Evolutionary conservation across 148 eudicot species (phyloP), one percentile per base, ranked within the genome.

Genomic region (Vaccinium vitisidaea): DNA sequence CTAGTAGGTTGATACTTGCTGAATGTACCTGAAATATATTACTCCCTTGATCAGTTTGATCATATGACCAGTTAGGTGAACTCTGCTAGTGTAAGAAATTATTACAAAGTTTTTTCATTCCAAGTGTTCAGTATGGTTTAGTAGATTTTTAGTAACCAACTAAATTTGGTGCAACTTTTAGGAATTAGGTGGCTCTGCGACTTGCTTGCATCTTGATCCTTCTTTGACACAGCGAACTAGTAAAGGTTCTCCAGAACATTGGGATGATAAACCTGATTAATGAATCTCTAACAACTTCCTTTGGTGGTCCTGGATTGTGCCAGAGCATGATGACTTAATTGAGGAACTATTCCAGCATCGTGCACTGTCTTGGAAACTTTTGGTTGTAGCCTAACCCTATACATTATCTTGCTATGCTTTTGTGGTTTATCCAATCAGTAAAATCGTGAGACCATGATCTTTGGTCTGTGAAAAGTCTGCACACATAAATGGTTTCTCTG

Each of bases 361-460:
- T 39, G 32, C 58, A 67, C 49, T 48, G 16, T 69, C 61, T 27
- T 82, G 46, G n/a, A 54, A 78, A 54, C 81, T 78, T 59, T 49
- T 80, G 36, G 36, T 11, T 16, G 39, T 59, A 59, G n/a, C 18
- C 53, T 21, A 58, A 18, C 50, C 48, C 19, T 27, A 30, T 70
- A 39, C 15, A 48, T 76, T 25, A 52, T 21, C 46, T 27, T 73
- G 67, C 18, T 70, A 25, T 32, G 19, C 77, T 67, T 82, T 67
- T 61, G 46, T 39, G 50, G 32, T 80, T 19, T 36, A 56, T 23
- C 65, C 36, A 54, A 36, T 58, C 53, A 61, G 32, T 43, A 2
- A 48, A 82, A 49, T 80, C 16, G 53, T 27, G 5, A 65, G 83
- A 50, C 6, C 15, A n/a, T 5, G 32, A 30, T 53, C 52, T 73